These are phyloP conservation scores for Dictyostelium capitatum DNA, from an alignment of 78 protist genomes.

Conservation along the genomic window DNA sequence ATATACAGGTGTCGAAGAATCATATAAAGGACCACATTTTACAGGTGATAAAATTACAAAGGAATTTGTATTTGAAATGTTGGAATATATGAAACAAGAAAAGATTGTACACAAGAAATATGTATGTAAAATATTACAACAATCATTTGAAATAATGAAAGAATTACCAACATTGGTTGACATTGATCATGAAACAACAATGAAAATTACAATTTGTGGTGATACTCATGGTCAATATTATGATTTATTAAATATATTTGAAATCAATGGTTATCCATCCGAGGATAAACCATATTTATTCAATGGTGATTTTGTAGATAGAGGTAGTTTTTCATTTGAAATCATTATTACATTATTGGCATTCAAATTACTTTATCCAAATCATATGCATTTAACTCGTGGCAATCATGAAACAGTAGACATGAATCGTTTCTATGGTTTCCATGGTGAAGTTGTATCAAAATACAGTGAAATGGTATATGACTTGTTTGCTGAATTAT, in stretches of 20 bases:
- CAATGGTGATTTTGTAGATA: conserved; percentile 97
- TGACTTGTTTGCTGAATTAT: conserved; percentile 89
- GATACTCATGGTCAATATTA: conserved; percentile 97
- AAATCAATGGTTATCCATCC: conserved; percentile 92
- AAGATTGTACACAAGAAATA: conserved; percentile 80
- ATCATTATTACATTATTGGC: conserved; percentile 89
- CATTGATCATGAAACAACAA: conserved; percentile 80
- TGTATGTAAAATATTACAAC: conserved; percentile 67
- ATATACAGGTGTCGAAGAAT: conserved; percentile 54
- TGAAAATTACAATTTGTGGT: conserved; percentile 94
- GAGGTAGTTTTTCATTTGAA: conserved; percentile 93
- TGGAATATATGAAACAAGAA: conserved; percentile 69
- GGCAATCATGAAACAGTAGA: conserved; percentile 96
- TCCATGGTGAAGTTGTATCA: conserved; percentile 95
- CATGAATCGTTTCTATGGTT: conserved; percentile 96
- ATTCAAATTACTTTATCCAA: conserved; percentile 90
- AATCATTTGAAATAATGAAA: conserved; percentile 61
- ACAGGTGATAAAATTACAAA: conserved; percentile 72
- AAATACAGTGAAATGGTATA: conserved; percentile 83
- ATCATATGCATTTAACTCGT: conserved; percentile 89
- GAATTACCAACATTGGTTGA: conserved; percentile 83
- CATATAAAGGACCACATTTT: conserved; percentile 90
- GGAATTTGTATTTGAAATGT: conserved; percentile 88
- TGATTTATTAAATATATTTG: conserved; percentile 93
- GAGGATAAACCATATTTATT: conserved; percentile 91